phyloP scores from a whole-genome alignment of 2,329 filamentous ascomycete species.

The Ceratocystis variospora region DNA sequence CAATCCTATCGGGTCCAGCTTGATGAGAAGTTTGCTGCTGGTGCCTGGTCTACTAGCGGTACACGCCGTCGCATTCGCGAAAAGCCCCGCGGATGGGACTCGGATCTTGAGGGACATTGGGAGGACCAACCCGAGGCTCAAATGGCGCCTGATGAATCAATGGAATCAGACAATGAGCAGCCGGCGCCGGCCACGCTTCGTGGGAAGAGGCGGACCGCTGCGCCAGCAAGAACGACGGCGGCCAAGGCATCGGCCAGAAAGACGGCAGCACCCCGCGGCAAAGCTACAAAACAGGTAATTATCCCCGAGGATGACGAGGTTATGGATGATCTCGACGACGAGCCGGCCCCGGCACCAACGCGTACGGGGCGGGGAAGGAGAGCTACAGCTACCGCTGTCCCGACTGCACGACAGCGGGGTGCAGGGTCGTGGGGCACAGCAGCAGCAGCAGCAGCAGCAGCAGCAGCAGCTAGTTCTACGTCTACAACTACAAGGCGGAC shows the following conservation, averaged over 20 bases:
- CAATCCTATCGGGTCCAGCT: conserved; percentile 54
- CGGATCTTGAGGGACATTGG: conserved; percentile 79
- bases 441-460: conserved; percentile 10
- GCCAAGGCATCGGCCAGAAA: conserved; percentile 31
- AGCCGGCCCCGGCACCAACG: conserved; percentile 23
- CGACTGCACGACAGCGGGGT: conserved; percentile 19
- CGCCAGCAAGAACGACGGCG: conserved; percentile 24
- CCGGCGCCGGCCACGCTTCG: conserved; percentile 12
- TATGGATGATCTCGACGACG: conserved; percentile 39
- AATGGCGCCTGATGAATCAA: conserved; percentile 34
- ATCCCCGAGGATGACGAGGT: conserved; percentile 32
- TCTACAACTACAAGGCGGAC: conserved; percentile 18
- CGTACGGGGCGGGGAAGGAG: background rate
- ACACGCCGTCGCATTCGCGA: conserved; percentile 31
- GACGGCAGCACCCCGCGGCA: conserved; percentile 30
- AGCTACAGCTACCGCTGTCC: background rate
- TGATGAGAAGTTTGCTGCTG: conserved; percentile 57
- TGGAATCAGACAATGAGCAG: conserved; percentile 27
- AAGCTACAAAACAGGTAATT: conserved; percentile 29
- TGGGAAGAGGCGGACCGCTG: conserved; percentile 10
- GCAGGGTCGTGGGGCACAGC: conserved; percentile 13
- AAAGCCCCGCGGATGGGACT: conserved; percentile 70
- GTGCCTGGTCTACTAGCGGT: conserved; percentile 37
- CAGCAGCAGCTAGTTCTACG: conserved; percentile 19
- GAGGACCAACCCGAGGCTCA: conserved; percentile 57